Evolutionary conservation across 805 yeast species (phyloP).

Genomic region (Hanseniaspora vineae): DNA sequence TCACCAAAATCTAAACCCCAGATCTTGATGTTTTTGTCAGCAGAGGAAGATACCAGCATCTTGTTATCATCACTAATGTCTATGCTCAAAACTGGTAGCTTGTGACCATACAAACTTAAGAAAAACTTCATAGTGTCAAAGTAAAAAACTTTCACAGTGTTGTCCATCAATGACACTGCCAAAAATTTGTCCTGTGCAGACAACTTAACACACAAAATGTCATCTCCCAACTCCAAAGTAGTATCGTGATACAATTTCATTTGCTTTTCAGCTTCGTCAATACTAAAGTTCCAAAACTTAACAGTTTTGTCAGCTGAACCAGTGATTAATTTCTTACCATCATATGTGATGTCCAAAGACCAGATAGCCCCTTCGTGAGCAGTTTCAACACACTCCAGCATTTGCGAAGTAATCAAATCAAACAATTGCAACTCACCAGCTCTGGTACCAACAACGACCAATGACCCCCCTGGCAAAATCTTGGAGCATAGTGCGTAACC

Average conservation of each 20-base stretch:
- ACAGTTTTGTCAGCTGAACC: constrained; percentile 91
- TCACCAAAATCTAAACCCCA: constrained; percentile 99
- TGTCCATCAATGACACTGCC: constrained; percentile 79
- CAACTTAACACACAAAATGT: constrained; percentile 62
- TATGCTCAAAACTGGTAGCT: constrained; percentile 83
- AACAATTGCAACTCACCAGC: constrained; percentile 73
- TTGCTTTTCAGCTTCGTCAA: constrained; percentile 41
- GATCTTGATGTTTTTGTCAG: constrained; percentile 92
- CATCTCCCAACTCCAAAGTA: constrained; percentile 78
- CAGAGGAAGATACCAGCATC: constrained; percentile 81
- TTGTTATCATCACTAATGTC: constrained; percentile 87
- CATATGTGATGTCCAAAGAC: constrained; percentile 78
- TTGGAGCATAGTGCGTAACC: constrained; percentile 75
- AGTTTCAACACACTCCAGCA: constrained; percentile 52
- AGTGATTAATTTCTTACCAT: constrained; percentile 74
- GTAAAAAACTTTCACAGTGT: constrained; percentile 90
- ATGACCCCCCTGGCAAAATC: constrained; percentile 84
- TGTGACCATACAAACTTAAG: constrained; percentile 88
- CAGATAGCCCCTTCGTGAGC: constrained; percentile 82
- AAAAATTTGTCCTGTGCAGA: constrained; percentile 69
- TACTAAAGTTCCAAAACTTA: constrained; percentile 77
- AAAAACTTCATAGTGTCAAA: constrained; percentile 78
- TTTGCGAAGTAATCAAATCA: constrained; percentile 72
- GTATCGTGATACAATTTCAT: constrained; percentile 60
- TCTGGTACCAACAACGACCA: constrained; percentile 80